Base-by-base conservation (phyloP, 805 yeast genomes). In the Myxozyma kluyveri region DNA sequence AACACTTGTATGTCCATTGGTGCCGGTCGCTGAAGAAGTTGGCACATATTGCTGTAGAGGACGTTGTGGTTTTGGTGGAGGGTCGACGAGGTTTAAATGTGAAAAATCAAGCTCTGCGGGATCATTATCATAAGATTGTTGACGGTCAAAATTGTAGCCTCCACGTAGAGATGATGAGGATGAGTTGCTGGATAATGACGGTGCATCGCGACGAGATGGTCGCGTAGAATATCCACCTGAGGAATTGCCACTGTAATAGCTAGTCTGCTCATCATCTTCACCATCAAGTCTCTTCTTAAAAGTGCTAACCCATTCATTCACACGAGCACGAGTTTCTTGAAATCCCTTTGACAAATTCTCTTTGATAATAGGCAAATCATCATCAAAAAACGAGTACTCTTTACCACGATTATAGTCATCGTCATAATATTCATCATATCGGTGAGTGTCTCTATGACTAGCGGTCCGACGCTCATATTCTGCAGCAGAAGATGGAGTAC, bases 271-370 rank as follows among this genome's bases (percentile, higher is more conserved):
- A 10, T 53, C 59, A 31, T 46, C 54, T 26, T 66, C 69, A 38
- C 78, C 74, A 12, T 76, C 76, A 7, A 67, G 56, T 62, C 75
- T 78, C 71, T 80, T 81, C 29, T 83, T 76, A 51, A 87, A 64
- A 14, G 82, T 86, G 54, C 79, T 79, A 44, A 87, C 80, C 96
- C 96, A 89, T 14, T 82, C 78, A 56, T 85, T 83, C 52, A 89
- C 80, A 49, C 84, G 83, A 42, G 78, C 74, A 50, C 83, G 80
- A 1, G 96, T 88, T 62, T 88, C 96, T 62, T 84, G 89, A 42
- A 89, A 75, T 19, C 91, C 88, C 63, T 83, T 83, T 39, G 79
- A 74, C 47, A 90, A 76, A 46, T 82, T 78, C 50, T 84, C 85
- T 64, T 79, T 82, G 60, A 86, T 72, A 61, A 80, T 85, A 49